These are phyloP conservation scores for Perkinsus chesapeaki DNA, from an alignment of 169 alveolate species.

Conservation along the genomic window DNA sequence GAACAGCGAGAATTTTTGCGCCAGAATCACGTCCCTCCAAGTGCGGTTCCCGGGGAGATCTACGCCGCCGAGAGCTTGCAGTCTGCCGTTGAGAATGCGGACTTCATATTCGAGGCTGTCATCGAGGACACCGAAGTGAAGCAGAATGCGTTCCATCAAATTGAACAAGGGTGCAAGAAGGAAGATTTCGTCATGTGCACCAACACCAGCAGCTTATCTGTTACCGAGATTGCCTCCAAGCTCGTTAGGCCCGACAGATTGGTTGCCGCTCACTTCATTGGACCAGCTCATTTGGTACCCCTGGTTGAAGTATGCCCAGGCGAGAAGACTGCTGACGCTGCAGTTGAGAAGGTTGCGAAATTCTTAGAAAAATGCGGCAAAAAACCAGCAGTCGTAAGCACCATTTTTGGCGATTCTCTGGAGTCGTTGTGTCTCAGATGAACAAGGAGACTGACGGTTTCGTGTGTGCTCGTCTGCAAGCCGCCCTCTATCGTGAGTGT, in stretches of 20 bases:
- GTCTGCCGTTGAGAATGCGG: not conserved
- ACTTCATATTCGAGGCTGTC: constrained; percentile 8
- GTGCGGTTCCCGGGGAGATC: not conserved
- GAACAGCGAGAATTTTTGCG: not conserved
- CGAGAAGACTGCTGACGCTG: not conserved
- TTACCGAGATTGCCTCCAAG: not conserved
- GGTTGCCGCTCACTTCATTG: constrained; percentile 7
- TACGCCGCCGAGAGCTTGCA: not conserved
- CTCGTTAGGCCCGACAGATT: not conserved
- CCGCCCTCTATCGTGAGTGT: not conserved
- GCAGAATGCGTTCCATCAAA: not conserved
- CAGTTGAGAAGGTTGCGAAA: not conserved
- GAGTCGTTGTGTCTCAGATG: not conserved
- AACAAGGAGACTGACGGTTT: not conserved
- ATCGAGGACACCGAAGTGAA: constrained; percentile 1
- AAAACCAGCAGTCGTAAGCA: not conserved
- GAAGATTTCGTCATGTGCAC: not conserved
- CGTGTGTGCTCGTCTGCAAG: constrained; percentile 12
- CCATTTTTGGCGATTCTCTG: not conserved
- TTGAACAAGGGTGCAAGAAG: not conserved
- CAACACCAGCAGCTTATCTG: constrained; percentile 4
- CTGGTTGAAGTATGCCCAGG: not conserved
- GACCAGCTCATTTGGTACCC: not conserved
- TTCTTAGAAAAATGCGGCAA: not conserved
- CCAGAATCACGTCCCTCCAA: not conserved